Evolutionary conservation across 1,139 yeast genomes (phyloP), one percentile per base, ranked within the genome.

Genomic region (Saccharomyces hybrid): DNA sequence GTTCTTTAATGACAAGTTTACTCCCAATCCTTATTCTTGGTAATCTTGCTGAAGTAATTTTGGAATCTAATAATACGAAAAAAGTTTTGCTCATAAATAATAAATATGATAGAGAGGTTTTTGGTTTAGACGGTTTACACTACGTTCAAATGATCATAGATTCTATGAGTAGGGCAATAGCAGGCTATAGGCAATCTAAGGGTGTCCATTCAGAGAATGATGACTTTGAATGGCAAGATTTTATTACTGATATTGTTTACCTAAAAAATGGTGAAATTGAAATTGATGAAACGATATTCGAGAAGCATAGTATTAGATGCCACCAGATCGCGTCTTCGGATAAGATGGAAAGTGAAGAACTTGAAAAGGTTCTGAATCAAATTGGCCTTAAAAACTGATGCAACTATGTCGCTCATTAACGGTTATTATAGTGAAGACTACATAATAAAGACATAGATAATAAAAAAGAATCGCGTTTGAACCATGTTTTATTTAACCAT

Each of bases 1-100:
- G 97, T 0, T 87, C 96, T 2, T 73, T 91, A 48, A 86, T 88
- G 85, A 90, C 97, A 0, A 87, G 96, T 55, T 81, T 87, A 7
- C 73, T 88, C 2, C 97, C 97, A 0, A 82, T 89, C 0, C 73
- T 89, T 3, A 79, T 88, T 9, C 72, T 88, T 5, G 82, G 82
- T 55, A 96, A 95, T 1, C 78, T 88, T 25, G 95, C 91, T 0
- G 77, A 75, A 48, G 82, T 87, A 1, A 78, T 76, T 48, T 57
- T 52, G 49, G 63, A 55, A 46, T 53, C 63, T 9, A 59, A 58
- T 9, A 62, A 63, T 7, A 75, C 77, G 50, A 77, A 75, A 54
- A 79, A 81, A 62, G 73, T 84, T 1, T 67, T 89, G 27, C 70
- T 88, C 11, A 70, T 88, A 46, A 89, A 89, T 69, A 95, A 95